A percentile compares a stretch with the other conserved stretches of the same genome.
These are phyloP conservation scores for Fusarium globosum DNA, from an alignment of 2,329 filamentous ascomycete species.

Conservation along the genomic window DNA sequence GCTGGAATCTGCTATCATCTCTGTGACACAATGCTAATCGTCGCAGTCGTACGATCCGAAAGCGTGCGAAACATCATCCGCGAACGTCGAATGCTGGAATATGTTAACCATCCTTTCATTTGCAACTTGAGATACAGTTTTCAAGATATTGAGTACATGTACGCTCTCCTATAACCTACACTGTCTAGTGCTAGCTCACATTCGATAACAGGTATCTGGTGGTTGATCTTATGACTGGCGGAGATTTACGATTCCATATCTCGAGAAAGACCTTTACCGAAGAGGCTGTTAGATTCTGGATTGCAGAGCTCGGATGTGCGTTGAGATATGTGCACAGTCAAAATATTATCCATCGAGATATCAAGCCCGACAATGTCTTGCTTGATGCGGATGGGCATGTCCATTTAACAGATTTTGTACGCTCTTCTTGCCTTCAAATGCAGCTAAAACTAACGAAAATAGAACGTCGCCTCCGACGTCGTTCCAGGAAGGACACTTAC, in stretches of 20 bases:
- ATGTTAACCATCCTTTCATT: constrained; percentile 96
- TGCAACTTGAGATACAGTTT: constrained; percentile 99
- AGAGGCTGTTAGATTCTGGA: constrained; percentile 97
- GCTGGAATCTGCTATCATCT: background rate
- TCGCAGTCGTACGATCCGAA: constrained; percentile 90
- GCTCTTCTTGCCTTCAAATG: constrained; percentile 47
- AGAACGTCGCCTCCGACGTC: constrained; percentile 98
- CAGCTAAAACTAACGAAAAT: constrained; percentile 11
- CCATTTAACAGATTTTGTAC: constrained; percentile 95
- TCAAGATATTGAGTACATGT: constrained; percentile 99
- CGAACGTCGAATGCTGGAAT: constrained; percentile 96
- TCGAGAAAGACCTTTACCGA: constrained; percentile 98
- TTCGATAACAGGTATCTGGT: constrained; percentile 81
- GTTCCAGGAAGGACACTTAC: constrained; percentile 83
- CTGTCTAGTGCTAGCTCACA: constrained; percentile 29
- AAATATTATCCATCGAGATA: constrained; percentile 89
- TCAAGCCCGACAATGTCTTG: constrained; percentile 92
- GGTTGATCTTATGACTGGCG: constrained; percentile 97
- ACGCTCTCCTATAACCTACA: constrained; percentile 50
- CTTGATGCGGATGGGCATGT: constrained; percentile 92
- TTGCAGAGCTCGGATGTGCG: constrained; percentile 92
- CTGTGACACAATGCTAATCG: constrained; percentile 37
- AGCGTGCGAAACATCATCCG: constrained; percentile 98
- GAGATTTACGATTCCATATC: constrained; percentile 96
- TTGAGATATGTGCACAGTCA: constrained; percentile 87